Percentiles rank a stretch among this genome's conserved stretches.
phyloP scores from a whole-genome alignment of 805 yeast genomes.

The Lipomyces yamanashiensis region DNA sequence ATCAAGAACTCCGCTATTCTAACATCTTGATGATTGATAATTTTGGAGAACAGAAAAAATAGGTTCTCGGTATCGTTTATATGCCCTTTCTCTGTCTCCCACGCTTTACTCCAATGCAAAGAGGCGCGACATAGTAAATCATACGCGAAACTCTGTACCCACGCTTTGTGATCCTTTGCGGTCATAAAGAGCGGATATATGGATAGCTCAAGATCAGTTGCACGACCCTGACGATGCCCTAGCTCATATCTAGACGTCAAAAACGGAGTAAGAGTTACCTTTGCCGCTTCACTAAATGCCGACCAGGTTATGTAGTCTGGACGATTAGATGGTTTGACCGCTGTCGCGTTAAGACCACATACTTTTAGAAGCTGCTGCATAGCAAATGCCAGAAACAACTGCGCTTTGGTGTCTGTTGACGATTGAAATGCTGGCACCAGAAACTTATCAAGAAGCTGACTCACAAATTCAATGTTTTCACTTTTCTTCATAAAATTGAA shows the following conservation, averaged over 20 bases:
- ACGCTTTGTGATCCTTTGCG: constrained; percentile 52
- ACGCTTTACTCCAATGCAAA: constrained; percentile 38
- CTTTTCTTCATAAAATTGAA: constrained; percentile 63
- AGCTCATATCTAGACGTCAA: constrained; percentile 70
- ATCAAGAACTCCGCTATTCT: constrained; percentile 70
- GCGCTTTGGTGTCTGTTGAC: constrained; percentile 83
- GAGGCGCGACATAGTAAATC: constrained; percentile 59
- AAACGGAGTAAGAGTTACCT: constrained; percentile 75
- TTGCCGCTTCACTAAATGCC: constrained; percentile 65
- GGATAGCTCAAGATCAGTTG: constrained; percentile 44
- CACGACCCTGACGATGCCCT: constrained; percentile 42
- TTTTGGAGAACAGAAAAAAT: constrained; percentile 64
- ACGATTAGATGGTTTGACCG: constrained; percentile 2
- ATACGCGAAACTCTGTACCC: constrained; percentile 74
- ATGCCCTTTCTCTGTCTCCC: not conserved
- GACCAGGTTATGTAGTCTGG: constrained; percentile 56
- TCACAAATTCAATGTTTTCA: constrained; percentile 70
- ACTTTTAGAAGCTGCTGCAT: constrained; percentile 83
- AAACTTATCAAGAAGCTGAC: constrained; percentile 65
- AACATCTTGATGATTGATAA: constrained; percentile 72
- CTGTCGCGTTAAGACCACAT: constrained; percentile 52
- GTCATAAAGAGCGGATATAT: constrained; percentile 66
- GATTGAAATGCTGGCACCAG: constrained; percentile 89
- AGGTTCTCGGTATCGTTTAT: not conserved
- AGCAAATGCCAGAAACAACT: constrained; percentile 80